Percentiles rank a stretch among this genome's conserved stretches.
Evolutionary conservation across 768 basidiomycete species (phyloP).

Genomic region (Suillus subaureus): DNA sequence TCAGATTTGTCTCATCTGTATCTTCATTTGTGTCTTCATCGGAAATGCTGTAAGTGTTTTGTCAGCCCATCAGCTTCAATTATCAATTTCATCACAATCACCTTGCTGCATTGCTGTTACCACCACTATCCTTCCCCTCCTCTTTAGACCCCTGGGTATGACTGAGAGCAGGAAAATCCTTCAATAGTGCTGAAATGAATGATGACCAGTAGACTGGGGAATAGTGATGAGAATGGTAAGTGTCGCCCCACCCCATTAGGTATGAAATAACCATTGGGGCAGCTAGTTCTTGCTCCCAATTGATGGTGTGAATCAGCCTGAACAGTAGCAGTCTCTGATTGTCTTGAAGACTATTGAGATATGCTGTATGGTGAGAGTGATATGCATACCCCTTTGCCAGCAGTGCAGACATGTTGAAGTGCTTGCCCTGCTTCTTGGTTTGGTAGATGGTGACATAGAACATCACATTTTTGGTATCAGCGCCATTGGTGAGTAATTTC

Average conservation of each 20-base stretch:
- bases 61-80: no score
- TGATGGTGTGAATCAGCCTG: constrained; percentile 29
- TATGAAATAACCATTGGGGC: constrained; percentile 40
- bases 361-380: constrained; percentile 15
- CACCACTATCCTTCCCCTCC: no score
- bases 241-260: constrained; percentile 46
- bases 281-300: constrained; percentile 38
- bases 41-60: no score
- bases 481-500: constrained; percentile 39
- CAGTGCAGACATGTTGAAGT: constrained; percentile 40
- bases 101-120: no score
- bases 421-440: constrained; percentile 40
- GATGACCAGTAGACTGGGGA: constrained; percentile 36
- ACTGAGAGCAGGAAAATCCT: no score
- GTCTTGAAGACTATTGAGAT: constrained; percentile 15
- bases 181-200: not conserved
- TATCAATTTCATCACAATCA: no score
- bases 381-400: constrained; percentile 35
- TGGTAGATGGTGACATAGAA: constrained; percentile 44
- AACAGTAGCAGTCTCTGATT: constrained; percentile 34
- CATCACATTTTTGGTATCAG: constrained; percentile 34
- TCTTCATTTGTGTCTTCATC: no score
- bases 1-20: no score
- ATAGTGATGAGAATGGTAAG: constrained; percentile 39
- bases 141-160: no score